Evolutionary conservation across 495 filamentous ascomycete genomes (phyloP).

Genomic region (Neurospora sp.): DNA sequence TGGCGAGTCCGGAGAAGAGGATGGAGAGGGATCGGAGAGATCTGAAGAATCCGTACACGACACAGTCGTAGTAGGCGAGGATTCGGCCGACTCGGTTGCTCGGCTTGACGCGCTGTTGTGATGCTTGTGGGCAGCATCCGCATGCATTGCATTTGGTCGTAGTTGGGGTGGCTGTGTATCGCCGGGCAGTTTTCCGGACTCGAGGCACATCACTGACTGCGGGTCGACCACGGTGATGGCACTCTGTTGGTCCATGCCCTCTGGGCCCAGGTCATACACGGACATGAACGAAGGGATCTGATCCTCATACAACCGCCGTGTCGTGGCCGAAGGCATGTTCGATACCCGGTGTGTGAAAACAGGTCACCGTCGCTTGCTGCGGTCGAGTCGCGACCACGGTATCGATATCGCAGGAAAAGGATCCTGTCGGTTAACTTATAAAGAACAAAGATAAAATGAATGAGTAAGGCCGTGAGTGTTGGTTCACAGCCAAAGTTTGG

Average conservation of each 20-base stretch:
- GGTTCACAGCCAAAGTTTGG: conserved; percentile 1
- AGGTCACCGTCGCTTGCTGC: conserved; percentile 7
- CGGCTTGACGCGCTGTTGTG: conserved; percentile 67
- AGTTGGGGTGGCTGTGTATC: conserved; percentile 21
- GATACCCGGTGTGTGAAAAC: neutral
- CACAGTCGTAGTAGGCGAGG: conserved; percentile 90
- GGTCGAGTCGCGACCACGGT: conserved; percentile 16
- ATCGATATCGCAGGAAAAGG: conserved; percentile 6
- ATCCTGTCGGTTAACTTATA: neutral
- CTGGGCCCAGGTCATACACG: conserved; percentile 48
- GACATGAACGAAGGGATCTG: conserved; percentile 67
- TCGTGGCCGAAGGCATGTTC: conserved; percentile 46
- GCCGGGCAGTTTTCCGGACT: conserved; percentile 19
- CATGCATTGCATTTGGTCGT: conserved; percentile 23
- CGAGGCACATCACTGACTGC: conserved; percentile 30
- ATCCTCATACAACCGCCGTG: conserved; percentile 47
- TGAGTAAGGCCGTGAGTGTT: neutral
- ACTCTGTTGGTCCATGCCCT: conserved; percentile 32
- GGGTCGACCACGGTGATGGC: conserved; percentile 35
- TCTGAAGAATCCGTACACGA: conserved; percentile 85
- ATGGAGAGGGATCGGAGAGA: conserved; percentile 81
- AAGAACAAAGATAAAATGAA: neutral
- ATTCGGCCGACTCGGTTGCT: conserved; percentile 77
- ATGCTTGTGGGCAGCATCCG: conserved; percentile 41
- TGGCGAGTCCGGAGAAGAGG: conserved; percentile 83